phyloP scores from a whole-genome alignment of 2,329 filamentous ascomycete species.

The Xylariomycetidae sp. region DNA sequence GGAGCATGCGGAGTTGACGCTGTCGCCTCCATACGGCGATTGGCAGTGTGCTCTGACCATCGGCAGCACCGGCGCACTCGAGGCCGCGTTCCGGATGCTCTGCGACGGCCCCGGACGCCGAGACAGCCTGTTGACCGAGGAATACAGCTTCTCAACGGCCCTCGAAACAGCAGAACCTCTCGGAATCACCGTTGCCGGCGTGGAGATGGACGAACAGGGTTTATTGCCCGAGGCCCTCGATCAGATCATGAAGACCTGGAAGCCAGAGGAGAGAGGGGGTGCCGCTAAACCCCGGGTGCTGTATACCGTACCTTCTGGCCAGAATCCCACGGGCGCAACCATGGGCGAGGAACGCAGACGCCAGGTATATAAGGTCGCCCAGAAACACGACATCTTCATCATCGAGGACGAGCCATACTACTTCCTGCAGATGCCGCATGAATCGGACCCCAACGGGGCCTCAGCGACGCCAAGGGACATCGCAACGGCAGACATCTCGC shows the following conservation, averaged over 20 bases:
- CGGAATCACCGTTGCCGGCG: conserved; percentile 45
- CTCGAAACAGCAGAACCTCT: conserved; percentile 52
- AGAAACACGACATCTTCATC: conserved; percentile 81
- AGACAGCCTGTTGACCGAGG: conserved; percentile 78
- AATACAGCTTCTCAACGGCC: conserved; percentile 80
- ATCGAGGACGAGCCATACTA: conserved; percentile 94
- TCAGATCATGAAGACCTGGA: conserved; percentile 44
- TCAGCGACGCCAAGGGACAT: conserved; percentile 22
- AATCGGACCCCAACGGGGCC: conserved; percentile 33
- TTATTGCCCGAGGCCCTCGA: conserved; percentile 47
- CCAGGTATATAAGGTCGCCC: conserved; percentile 70
- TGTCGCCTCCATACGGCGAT: conserved; percentile 80
- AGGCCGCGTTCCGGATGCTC: conserved; percentile 79
- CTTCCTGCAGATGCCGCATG: conserved; percentile 82
- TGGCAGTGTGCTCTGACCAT: conserved; percentile 81
- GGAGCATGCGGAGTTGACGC: conserved; percentile 90
- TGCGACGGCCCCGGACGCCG: conserved; percentile 59
- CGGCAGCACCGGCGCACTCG: conserved; percentile 80
- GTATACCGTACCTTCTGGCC: conserved; percentile 66
- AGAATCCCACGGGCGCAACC: conserved; percentile 87
- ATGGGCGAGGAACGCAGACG: conserved; percentile 61
- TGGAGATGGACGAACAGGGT: conserved; percentile 47
- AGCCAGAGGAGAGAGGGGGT: conserved; percentile 34
- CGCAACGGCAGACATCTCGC: conserved; percentile 42
- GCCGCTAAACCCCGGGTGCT: conserved; percentile 48